Evolutionary conservation across 768 basidiomycete genomes (phyloP), one percentile per base, ranked within the genome.

Genomic region (Cystobasidium ongulense): DNA sequence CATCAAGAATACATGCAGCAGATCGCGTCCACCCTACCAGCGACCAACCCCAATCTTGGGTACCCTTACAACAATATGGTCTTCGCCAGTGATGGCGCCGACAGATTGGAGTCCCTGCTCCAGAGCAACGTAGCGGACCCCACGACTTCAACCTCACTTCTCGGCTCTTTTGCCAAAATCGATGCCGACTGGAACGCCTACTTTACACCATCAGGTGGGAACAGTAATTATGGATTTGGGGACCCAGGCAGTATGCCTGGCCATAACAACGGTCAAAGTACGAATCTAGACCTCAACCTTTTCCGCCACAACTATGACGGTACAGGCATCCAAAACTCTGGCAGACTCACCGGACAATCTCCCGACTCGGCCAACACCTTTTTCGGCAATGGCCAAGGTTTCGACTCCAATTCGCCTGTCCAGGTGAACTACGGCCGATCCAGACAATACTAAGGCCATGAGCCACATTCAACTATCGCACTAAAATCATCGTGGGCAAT

Each of bases 61-160:
- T 71, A 57, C 29, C 68, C 68, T 3, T 71, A 71, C 54, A 71
- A 71, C 53, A 71, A 31, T n/a, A 71, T 71, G 68, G 68, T 71
- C 29, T 71, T 71, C 27, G 2, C 53, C 10, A 52, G 8, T 1
- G 53, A 71, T n/a, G 68, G 68, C 35, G 68, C 68, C 5, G 68
- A 71, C 25, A 33, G 54, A 38, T 35, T 71, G 27, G 68, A 71
- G 27, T 23, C 29, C 1, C 50, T 71, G 31, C 25, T 71, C 53
- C 68, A 71, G 53, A n/a, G 18, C 10, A 35, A 10, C 13, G 53
- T 71, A n/a, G 46, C 68, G 5, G 68, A 71, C 31, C 68, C 68
- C 25, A 35, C 54, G 13, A 31, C 11, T 33, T 54, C 53, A 1
- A 35, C 50, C 13, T 71, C 68, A 7, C 36, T 71, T 18, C 33